phyloP scores from a whole-genome alignment of 805 yeast species.

The Wickerhamomyces canadensis region DNA sequence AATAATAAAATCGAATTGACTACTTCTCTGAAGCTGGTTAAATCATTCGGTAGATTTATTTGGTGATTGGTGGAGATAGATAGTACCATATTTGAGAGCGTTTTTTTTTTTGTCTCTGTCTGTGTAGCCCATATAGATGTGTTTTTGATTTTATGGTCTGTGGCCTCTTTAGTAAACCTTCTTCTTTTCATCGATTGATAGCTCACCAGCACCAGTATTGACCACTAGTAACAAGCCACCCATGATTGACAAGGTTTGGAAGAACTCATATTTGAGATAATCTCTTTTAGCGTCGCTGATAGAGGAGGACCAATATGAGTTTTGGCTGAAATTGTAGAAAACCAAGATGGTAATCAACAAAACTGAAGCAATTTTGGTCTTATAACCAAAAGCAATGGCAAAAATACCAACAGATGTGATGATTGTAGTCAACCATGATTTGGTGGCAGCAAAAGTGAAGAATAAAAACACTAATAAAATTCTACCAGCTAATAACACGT shows the following conservation, averaged over 20 bases:
- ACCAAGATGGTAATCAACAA: constrained; percentile 61
- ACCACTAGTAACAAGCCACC: constrained; percentile 91
- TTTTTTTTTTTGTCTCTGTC: neutral
- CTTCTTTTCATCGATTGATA: constrained; percentile 92
- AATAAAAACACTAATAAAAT: constrained; percentile 79
- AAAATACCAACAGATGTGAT: constrained; percentile 66
- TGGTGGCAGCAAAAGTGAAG: constrained; percentile 74
- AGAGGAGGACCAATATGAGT: constrained; percentile 81
- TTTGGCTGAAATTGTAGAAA: constrained; percentile 69
- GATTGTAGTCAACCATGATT: constrained; percentile 62
- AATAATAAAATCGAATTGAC: too few relatives aligned
- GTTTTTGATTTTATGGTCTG: neutral
- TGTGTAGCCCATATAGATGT: too few relatives aligned
- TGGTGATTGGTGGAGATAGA: too few relatives aligned
- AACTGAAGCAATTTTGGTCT: constrained; percentile 83
- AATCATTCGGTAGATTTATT: too few relatives aligned
- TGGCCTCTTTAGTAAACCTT: constrained; percentile 66
- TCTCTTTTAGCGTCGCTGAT: constrained; percentile 72
- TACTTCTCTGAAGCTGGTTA: too few relatives aligned
- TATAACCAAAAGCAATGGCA: constrained; percentile 85
- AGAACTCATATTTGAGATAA: constrained; percentile 84
- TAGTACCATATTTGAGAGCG: too few relatives aligned
- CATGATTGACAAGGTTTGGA: constrained; percentile 89
- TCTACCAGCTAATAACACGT: constrained; percentile 83
- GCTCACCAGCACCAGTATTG: constrained; percentile 94